These are phyloP conservation scores for Tolypocladium paradoxum DNA, from an alignment of 2,329 filamentous ascomycete species.

Conservation along the genomic window DNA sequence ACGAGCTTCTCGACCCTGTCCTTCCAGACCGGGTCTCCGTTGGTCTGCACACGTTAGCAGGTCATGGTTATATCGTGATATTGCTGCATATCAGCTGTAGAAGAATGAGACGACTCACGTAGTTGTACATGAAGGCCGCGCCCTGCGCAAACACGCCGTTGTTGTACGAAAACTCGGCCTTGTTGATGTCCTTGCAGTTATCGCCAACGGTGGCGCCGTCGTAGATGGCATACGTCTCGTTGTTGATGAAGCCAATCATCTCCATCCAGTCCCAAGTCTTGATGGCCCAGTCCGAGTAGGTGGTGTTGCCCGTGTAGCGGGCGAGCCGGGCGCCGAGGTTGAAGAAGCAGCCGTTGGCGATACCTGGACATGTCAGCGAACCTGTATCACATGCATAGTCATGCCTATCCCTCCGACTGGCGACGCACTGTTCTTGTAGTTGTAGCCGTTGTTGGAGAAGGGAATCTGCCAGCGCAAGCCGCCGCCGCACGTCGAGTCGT, in stretches of 20 bases:
- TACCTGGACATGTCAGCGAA: neutral
- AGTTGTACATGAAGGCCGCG: conserved; percentile 55
- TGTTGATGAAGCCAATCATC: conserved; percentile 46
- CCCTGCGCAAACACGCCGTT: conserved; percentile 47
- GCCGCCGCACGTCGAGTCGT: conserved; percentile 41
- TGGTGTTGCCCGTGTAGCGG: conserved; percentile 55
- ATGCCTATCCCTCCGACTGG: neutral
- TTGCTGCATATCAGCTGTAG: neutral
- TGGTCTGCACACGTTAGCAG: conserved; percentile 25
- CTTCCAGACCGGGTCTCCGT: conserved; percentile 40
- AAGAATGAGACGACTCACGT: conserved; percentile 19
- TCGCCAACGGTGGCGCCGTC: conserved; percentile 43
- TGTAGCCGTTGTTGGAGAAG: conserved; percentile 61
- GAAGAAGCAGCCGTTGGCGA: conserved; percentile 51
- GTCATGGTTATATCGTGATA: neutral
- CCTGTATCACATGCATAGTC: too few species aligned
- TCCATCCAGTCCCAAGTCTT: conserved; percentile 53
- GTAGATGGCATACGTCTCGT: conserved; percentile 45
- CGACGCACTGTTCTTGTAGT: conserved; percentile 54
- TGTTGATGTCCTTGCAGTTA: conserved; percentile 45
- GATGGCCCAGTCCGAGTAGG: conserved; percentile 53
- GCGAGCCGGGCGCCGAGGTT: conserved; percentile 59
- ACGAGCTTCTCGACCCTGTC: conserved; percentile 31
- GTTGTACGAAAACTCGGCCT: conserved; percentile 50
- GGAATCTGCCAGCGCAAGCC: conserved; percentile 73